Evolutionary conservation across 2,329 filamentous ascomycete species (phyloP), one percentile per base, ranked within the genome.

Genomic region (Chalara sp.): DNA sequence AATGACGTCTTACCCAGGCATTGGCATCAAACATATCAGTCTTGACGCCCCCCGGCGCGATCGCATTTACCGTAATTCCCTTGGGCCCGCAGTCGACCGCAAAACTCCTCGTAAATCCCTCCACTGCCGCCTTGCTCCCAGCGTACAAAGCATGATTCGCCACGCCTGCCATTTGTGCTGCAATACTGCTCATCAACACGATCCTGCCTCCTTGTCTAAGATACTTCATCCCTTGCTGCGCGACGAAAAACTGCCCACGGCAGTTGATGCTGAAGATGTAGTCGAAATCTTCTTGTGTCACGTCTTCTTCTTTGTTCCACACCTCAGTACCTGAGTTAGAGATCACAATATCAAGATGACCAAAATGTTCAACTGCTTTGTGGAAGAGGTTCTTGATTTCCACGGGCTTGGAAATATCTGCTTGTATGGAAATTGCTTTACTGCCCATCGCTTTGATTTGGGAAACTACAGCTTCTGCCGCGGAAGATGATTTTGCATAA

Each of bases 101-200:
- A 68, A 89, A 86, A 58, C 77, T 81, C 65, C 86, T 84, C 59
- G 85, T 83, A 68, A 89, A 87, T 11, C 83, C 84, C 68, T 89
- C 86, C 52, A 89, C 81, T 33, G 86, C 80, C 56, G 84, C 86
- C 73, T 89, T 90, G 67, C 76, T 81, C 5, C 81, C 85, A n/a
- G 84, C 84, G 73, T 89, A 89, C 46, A 90, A 75, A 6, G 82
- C 75, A 66, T 89, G 86, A 61, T 83, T 80, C 52, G 81, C 80
- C 21, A 89, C 83, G 40, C 78, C 83, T 62, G 78, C 50, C 43
- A 52, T 49, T 12, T 47, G 41, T 8, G 55, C 50, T 11, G 56
- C 49, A 67, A 87, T 87, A 51, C 81, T 86, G 32, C 76, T 79
- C 80, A 86, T 89, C 58, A 81, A 79, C 0, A 84, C 80, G 59